Evolutionary conservation across 2,329 filamentous ascomycete species (phyloP), one percentile per base, ranked within the genome.

Genomic region (Penicillium decumbens): DNA sequence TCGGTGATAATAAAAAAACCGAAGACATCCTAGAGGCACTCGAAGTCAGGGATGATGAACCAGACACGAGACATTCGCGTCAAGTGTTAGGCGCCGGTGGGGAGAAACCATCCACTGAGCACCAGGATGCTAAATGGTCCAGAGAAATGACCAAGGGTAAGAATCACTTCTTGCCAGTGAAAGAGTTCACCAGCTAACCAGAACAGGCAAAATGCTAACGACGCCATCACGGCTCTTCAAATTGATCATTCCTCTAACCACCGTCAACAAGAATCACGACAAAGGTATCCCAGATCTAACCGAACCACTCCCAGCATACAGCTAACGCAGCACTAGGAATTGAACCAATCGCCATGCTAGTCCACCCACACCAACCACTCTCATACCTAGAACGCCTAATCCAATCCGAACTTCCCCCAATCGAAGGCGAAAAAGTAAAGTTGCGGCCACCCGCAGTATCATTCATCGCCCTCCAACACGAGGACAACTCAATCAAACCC

Each of bases 361-460:
- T 95, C 0, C 91, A 95, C 60, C 90, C 91, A 0, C 88, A 95
- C 54, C 91, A 96, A 65, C 91, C 91, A 0, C 78, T 96, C 3
- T 95, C 89, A 7, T 95, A 95, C 67, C 82, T 95, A 37, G 89
- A 95, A 67, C 82, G 89, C 7, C 75, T 96, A 3, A 91, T 96
- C 41, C 91, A 95, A 65, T 87, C 89, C 45, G 91, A 95, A 68
- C 76, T 95, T 0, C 88, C 89, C 0, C 81, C 82, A 0, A 75
- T 92, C 12, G 75, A 79, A 30, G 75, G 73, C 1, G 79, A 80
- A 49, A 70, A 83, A 41, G 81, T 85, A 7, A 80, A 82, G 6
- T 82, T 89, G 55, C 84, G 85, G 54, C 79, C 88, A 1, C 89
- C 89, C 0, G 80, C 78, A 30, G 80, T 95, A 1, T 82, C 84